These are phyloP conservation scores for Geosiphon pyriformis DNA, from an alignment of 192 early-diverging fungal species.

Conservation along the genomic window DNA sequence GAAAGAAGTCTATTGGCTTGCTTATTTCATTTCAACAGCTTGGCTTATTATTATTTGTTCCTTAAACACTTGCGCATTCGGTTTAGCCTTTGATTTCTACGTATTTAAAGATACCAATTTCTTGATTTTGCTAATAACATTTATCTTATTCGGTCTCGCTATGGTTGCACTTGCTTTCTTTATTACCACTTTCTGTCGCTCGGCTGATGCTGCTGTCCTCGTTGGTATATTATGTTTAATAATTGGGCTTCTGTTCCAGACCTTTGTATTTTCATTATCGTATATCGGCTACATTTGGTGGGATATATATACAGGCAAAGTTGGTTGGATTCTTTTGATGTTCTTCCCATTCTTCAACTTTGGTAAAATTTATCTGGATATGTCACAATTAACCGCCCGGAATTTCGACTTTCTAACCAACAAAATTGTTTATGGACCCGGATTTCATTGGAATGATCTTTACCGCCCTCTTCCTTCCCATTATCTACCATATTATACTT, in stretches of 20 bases:
- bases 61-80: constrained; percentile 54
- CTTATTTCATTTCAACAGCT: constrained; percentile 55
- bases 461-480: constrained; percentile 37
- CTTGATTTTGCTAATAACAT: constrained; percentile 47
- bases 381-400: constrained; percentile 41
- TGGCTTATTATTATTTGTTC: constrained; percentile 52
- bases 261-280: constrained; percentile 40
- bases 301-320: constrained; percentile 25
- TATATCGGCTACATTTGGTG: constrained; percentile 50
- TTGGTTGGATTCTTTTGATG: constrained; percentile 30
- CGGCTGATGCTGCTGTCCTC: constrained; percentile 57
- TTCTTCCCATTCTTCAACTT: constrained; percentile 55
- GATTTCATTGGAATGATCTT: constrained; percentile 47
- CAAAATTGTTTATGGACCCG: constrained; percentile 63
- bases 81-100: constrained; percentile 54
- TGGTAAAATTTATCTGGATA: constrained; percentile 67
- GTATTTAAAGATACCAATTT: constrained; percentile 63
- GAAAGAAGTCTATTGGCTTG: constrained; percentile 59
- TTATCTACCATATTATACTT: constrained; percentile 44
- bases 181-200: constrained; percentile 62
- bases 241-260: constrained; percentile 69
- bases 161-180: constrained; percentile 68
- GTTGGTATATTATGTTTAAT: constrained; percentile 76
- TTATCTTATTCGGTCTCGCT: constrained; percentile 68
- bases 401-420: constrained; percentile 46